Percentiles rank a stretch among this genome's conserved stretches.
Evolutionary conservation across 2,329 filamentous ascomycete genomes (phyloP).

Genomic region (Aureobasidium leucospermi): DNA sequence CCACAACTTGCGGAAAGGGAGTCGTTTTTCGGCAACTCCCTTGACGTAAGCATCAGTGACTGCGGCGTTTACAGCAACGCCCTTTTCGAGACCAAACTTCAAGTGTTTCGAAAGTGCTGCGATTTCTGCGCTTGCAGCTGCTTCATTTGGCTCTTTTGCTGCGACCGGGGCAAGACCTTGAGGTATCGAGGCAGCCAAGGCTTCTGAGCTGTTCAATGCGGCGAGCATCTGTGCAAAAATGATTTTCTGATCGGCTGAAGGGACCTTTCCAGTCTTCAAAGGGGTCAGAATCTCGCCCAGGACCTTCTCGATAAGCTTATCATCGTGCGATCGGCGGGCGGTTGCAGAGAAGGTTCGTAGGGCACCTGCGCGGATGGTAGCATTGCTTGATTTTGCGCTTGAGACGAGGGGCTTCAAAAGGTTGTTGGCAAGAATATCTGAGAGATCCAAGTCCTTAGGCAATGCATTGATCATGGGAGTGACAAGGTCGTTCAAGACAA

Average conservation of each 20-base stretch:
- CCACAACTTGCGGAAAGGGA: slow-evolving; percentile 72
- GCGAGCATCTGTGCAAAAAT: slow-evolving; percentile 76
- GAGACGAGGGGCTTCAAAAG: slow-evolving; percentile 82
- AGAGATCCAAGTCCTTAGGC: slow-evolving; percentile 66
- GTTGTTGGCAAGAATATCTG: slow-evolving; percentile 61
- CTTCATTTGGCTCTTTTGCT: slow-evolving; percentile 82
- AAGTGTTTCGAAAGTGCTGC: slow-evolving; percentile 61
- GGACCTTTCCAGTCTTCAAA: slow-evolving; percentile 74
- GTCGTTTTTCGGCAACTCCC: slow-evolving; percentile 78
- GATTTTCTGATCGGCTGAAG: slow-evolving; percentile 76
- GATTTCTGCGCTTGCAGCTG: slow-evolving; percentile 69
- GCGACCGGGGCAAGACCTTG: slow-evolving; percentile 60
- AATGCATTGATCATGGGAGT: slow-evolving; percentile 65
- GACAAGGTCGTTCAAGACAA: slow-evolving; percentile 73
- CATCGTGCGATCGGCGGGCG: slow-evolving; percentile 54
- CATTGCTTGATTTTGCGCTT: slow-evolving; percentile 85
- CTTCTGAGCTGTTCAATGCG: slow-evolving; percentile 52
- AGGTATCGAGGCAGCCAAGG: slow-evolving; percentile 60
- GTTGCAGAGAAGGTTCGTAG: slow-evolving; percentile 65
- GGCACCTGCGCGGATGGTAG: slow-evolving; percentile 66
- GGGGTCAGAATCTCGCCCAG: slow-evolving; percentile 71
- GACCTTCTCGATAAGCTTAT: slow-evolving; percentile 56
- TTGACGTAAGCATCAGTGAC: slow-evolving; percentile 68
- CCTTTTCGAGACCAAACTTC: slow-evolving; percentile 54
- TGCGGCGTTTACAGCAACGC: slow-evolving; percentile 55